Base-by-base conservation (phyloP, 139 green algal genomes). In the Chlamydomonas schloesseri region DNA sequence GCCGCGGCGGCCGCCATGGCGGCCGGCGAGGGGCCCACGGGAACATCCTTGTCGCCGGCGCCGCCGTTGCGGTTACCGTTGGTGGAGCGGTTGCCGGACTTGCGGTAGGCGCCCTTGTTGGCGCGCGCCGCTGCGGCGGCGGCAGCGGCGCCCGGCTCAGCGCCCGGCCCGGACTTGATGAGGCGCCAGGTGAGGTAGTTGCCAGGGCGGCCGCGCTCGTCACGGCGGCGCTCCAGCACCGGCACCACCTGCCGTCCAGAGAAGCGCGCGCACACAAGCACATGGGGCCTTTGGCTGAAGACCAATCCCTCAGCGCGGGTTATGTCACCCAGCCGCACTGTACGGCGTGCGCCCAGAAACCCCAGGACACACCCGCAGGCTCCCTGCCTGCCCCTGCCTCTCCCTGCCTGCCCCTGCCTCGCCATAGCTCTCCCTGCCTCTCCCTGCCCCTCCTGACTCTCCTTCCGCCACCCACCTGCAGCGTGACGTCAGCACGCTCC, bases 1-100 rank as follows among this genome's bases (percentile, higher is more conserved):
- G 75, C 75, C 24, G 75, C 75, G 24, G 75, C 75, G 0, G 75
- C 75, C 34, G 75, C 75, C 75, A 82, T 82, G 9, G 75, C 75
- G 8, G 75, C 57, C 4, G 75, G 24, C 34, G 75, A 82, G 15
- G 75, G 75, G 20, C 75, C 75, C 23, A 36, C 55, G 42, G 42
- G 42, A 5, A 50, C 42, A 8, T 50, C 42, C 42, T 50, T 50
- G 42, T 50, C 42, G 6, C 6, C 42, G 42, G 42, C 42, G 42
- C 42, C 42, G 42, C 42, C 42, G 42, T 50, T 50, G 42, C 42
- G 42, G 42, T 8, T 50, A 8, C 42, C 42, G 42, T 50, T 50
- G 42, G 6, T 8, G 42, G 6, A 5, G 42, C 42, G 42, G 42
- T 8, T 8, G 42, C 42, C 42, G 42, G 42, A 50, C 42, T 50